phyloP scores from a whole-genome alignment of 768 basidiomycete genomes.

The Russula foetens region DNA sequence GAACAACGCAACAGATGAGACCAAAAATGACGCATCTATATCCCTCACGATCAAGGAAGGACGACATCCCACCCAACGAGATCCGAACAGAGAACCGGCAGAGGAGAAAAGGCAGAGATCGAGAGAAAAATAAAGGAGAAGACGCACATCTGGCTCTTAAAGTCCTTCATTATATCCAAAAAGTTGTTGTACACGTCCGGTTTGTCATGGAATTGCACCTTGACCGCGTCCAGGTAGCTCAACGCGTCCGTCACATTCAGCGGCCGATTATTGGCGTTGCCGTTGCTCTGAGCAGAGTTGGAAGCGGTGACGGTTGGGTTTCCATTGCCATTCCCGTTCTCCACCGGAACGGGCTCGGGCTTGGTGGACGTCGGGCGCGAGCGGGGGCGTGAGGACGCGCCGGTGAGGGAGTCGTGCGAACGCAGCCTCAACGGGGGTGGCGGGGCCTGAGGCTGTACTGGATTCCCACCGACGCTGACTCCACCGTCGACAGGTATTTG shows the following conservation, averaged over 20 bases:
- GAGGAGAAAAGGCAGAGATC: not conserved
- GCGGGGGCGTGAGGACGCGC: conserved; percentile 5
- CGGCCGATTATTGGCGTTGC: conserved; percentile 40
- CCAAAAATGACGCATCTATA: not conserved
- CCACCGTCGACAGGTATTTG: not conserved
- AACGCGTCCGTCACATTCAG: conserved; percentile 91
- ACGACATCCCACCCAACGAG: not conserved
- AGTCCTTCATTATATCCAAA: conserved; percentile 98
- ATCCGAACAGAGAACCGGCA: not conserved
- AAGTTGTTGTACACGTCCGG: conserved; percentile 94
- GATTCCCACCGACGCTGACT: not conserved
- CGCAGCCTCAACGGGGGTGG: conserved; percentile 5
- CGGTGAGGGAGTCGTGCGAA: conserved; percentile 11
- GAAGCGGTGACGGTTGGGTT: not conserved
- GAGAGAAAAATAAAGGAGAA: not conserved
- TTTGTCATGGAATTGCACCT: conserved; percentile 80
- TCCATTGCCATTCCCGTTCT: not conserved
- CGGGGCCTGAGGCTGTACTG: not conserved
- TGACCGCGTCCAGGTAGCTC: conserved; percentile 91
- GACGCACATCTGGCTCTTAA: conserved; percentile 88
- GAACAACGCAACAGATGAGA: not conserved
- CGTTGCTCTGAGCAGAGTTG: conserved; percentile 18
- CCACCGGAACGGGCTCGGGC: not conserved
- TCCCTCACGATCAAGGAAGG: not conserved
- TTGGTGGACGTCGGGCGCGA: conserved; percentile 16